Base-by-base conservation (phyloP, 768 basidiomycete species). In the Boletales sp. region DNA sequence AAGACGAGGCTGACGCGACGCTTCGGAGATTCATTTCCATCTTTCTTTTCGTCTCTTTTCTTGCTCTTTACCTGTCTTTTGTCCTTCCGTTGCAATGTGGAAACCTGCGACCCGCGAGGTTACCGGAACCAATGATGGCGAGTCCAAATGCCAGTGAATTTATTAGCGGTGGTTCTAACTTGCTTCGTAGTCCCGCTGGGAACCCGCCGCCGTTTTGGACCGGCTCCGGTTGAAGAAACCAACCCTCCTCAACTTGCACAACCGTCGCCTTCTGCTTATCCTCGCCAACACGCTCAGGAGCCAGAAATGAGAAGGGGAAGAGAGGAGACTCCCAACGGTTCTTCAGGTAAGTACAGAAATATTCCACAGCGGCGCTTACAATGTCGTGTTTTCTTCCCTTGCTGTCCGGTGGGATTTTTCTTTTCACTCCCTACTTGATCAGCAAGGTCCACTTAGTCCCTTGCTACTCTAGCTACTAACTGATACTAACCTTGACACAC, bases 121-220 rank as follows among this genome's bases (percentile, higher is more conserved):
- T 27, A 90, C 90, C 35, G 94, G 93, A 50, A 94, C 93, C 18
- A 97, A 97, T 60, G 93, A 95, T 40, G 87, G 92, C 90, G 35
- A 60, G 82, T 71, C 30, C 39, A n/a, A n/a, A 40, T 17, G 0
- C 47, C 36, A 35, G 37, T 49, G 45, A 15, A 32, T 39, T 35
- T 39, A 54, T 37, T 50, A 52, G 43, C 37, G n/a, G 17, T 17
- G 30, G 38, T 53, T 51, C 31, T 54, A n/a, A 63, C 53, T 51
- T 60, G 11, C 45, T 48, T 40, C 57, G 55, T 55, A 84, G 86
- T 83, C 59, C 94, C 94, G 1, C 81, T 97, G 51, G 91, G 90
- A 44, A 80, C 83, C 60, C 86, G 89, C 63, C 88, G 94, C 64
- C 86, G 94, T 48, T 97, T 97, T 72, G 94, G 94, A 45, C 87